These are phyloP conservation scores for Aureobasidium uvarum DNA, from an alignment of 2,329 filamentous ascomycete species.

Conservation along the genomic window DNA sequence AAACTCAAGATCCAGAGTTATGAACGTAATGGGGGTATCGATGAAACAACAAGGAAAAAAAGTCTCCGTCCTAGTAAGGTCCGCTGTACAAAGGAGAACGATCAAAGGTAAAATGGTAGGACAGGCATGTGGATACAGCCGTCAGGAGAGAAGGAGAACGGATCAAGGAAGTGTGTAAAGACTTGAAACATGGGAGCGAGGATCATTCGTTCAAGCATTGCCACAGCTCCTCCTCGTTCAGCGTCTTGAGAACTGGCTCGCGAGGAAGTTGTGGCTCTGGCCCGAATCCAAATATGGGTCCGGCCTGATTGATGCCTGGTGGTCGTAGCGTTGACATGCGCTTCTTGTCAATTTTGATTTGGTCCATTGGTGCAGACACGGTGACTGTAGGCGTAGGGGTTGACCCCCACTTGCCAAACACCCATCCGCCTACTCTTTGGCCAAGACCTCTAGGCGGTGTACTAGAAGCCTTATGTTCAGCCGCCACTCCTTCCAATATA, in stretches of 20 bases:
- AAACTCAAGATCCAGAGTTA: not conserved
- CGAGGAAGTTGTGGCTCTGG: constrained; percentile 55
- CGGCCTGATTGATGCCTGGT: constrained; percentile 76
- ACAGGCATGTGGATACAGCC: constrained; percentile 9
- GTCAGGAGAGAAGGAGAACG: not conserved
- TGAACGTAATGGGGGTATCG: constrained; percentile 24
- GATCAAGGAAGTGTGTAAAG: not conserved
- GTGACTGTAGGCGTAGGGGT: constrained; percentile 35
- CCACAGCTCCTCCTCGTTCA: constrained; percentile 61
- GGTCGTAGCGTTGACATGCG: constrained; percentile 45
- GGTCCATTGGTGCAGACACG: constrained; percentile 25
- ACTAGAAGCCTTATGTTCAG: constrained; percentile 40
- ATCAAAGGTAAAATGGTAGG: not conserved
- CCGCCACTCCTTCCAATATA: constrained; percentile 38
- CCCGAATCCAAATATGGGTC: constrained; percentile 69
- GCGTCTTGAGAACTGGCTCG: constrained; percentile 56
- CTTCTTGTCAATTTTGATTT: constrained; percentile 25
- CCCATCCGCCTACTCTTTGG: constrained; percentile 63
- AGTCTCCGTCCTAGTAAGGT: not conserved
- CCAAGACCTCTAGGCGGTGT: constrained; percentile 41
- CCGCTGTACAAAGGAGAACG: constrained; percentile 19
- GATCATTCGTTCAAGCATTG: constrained; percentile 55
- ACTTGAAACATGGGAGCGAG: not conserved
- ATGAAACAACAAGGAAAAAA: constrained; percentile 9
- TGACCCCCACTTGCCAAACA: constrained; percentile 61